Percentiles rank a stretch among this genome's conserved stretches.
These are phyloP conservation scores for Beauveria caledonica DNA, from an alignment of 2,329 filamentous ascomycete species.

Conservation along the genomic window DNA sequence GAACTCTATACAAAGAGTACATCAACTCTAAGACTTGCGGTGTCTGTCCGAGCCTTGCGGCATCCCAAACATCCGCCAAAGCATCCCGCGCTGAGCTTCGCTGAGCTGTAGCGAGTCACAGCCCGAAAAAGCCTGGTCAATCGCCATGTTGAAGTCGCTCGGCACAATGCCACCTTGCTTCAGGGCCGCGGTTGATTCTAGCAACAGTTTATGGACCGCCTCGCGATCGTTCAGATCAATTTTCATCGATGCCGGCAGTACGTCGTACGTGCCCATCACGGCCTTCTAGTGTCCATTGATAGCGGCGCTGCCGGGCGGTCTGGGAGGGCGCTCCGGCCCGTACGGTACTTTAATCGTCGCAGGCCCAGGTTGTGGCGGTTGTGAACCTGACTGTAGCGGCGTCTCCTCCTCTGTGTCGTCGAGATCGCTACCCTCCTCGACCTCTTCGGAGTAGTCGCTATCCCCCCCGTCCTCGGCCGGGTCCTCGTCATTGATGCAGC, in stretches of 20 bases:
- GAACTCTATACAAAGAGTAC: not conserved
- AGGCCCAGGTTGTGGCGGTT: slow-evolving; percentile 25
- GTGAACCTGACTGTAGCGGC: slow-evolving; percentile 14
- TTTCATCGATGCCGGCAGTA: not conserved
- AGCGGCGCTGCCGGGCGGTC: slow-evolving; percentile 22
- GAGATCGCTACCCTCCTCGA: slow-evolving; percentile 55
- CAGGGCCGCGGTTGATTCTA: not conserved
- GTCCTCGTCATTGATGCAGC: slow-evolving; percentile 36
- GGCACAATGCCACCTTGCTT: not conserved
- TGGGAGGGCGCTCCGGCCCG: slow-evolving; percentile 41
- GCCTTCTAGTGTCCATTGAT: slow-evolving; percentile 38
- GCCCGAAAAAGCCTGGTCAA: not conserved
- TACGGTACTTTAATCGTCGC: slow-evolving; percentile 29
- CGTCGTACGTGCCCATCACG: slow-evolving; percentile 13
- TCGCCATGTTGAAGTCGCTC: not conserved
- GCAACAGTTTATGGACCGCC: not conserved
- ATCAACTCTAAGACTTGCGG: not conserved
- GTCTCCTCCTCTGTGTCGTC: slow-evolving; percentile 46
- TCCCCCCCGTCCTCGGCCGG: slow-evolving; percentile 41
- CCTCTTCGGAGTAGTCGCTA: slow-evolving; percentile 57
- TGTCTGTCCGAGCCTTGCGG: not conserved
- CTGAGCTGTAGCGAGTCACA: not conserved
- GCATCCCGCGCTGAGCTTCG: not conserved
- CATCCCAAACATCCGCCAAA: not conserved
- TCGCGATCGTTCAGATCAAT: not conserved